Conservation (phyloP, 306 rosid genomes). For the Cicer arietinum region DNA sequence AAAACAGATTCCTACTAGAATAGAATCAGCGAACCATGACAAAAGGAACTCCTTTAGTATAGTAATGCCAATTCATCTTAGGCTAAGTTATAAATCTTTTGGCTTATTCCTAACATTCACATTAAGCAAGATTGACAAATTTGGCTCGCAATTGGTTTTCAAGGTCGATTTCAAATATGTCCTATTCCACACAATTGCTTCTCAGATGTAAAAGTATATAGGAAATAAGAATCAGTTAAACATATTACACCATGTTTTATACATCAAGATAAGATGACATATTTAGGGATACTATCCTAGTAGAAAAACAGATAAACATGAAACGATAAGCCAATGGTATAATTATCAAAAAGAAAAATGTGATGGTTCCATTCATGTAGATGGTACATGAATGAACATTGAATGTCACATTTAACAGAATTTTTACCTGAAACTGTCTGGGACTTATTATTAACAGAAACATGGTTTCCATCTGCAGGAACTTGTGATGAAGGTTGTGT, state of each 20-base stretch:
- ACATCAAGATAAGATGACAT: no score
- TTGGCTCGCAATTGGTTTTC: background rate
- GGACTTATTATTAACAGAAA: conserved; percentile 47
- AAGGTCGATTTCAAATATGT: background rate
- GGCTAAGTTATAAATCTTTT: no score
- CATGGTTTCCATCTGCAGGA: conserved; percentile 45
- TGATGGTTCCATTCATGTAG: background rate
- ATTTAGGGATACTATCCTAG: no score
- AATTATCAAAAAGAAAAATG: background rate
- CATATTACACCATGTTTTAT: no score
- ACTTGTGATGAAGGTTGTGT: conserved; percentile 56
- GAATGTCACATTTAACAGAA: conserved; percentile 21
- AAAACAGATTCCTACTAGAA: background rate
- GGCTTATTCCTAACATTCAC: background rate
- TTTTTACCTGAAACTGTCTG: conserved; percentile 56
- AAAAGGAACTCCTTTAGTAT: background rate
- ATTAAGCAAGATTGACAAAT: background rate
- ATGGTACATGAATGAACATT: conserved; percentile 14
- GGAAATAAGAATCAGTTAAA: no score
- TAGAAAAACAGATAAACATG: background rate
- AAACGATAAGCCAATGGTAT: background rate
- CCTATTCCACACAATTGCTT: background rate
- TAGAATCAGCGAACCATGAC: background rate
- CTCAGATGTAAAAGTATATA: no score
- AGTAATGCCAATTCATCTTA: no score